These are phyloP conservation scores for Dimocarpus longan DNA, from an alignment of 345 rosid genomes.

Conservation along the genomic window DNA sequence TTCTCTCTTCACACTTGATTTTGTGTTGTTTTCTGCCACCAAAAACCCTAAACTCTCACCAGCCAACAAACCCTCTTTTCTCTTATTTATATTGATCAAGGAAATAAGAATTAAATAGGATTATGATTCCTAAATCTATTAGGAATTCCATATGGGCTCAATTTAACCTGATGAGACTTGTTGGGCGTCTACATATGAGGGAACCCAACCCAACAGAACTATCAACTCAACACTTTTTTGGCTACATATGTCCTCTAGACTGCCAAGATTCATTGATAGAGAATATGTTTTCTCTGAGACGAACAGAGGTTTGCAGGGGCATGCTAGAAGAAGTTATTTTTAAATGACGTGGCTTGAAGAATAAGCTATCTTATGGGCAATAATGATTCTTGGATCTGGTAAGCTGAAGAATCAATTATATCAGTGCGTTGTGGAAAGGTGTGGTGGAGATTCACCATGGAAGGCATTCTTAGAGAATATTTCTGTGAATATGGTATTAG, in stretches of 20 bases:
- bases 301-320: slow-evolving; percentile 23
- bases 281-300: slow-evolving; percentile 37
- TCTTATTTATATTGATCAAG: too few species aligned
- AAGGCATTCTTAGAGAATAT: slow-evolving; percentile 28
- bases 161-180: too few species aligned
- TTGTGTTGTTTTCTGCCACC: too few species aligned
- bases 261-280: slow-evolving; percentile 32
- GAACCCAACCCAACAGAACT: too few species aligned
- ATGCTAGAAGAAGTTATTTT: slow-evolving; percentile 27
- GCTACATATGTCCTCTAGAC: slow-evolving; percentile 38
- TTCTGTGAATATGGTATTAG: neutral
- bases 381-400: slow-evolving; percentile 46
- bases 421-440: slow-evolving; percentile 7
- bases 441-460: slow-evolving; percentile 29
- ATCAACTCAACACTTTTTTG: slow-evolving; percentile 23
- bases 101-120: too few species aligned
- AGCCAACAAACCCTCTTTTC: too few species aligned
- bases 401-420: neutral
- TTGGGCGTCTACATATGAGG: too few species aligned
- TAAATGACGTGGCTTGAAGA: slow-evolving; percentile 1
- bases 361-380: slow-evolving; percentile 34
- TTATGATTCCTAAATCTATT: too few species aligned
- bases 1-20: too few species aligned
- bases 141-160: too few species aligned
- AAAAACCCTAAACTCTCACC: too few species aligned